Percentiles rank a stretch among this genome's conserved stretches.
Evolutionary conservation across 148 eudicot genomes (phyloP).

Genomic region (Nepenthes mirabilis): DNA sequence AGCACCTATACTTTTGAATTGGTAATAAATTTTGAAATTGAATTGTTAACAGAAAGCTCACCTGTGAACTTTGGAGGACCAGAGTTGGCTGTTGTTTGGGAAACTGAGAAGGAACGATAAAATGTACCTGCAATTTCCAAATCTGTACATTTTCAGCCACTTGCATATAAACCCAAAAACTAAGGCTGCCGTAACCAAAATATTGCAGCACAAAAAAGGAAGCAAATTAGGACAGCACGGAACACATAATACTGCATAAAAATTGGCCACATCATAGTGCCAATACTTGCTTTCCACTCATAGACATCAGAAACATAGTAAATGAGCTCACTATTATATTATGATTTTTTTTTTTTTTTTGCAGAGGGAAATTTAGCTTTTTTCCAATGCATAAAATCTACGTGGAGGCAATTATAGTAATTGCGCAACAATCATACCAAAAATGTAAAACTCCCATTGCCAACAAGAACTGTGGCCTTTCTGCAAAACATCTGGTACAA

Average conservation of each 20-base stretch:
- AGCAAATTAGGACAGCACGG: no score
- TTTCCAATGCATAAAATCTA: conserved; percentile 1
- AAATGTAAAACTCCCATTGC: conserved; percentile 67
- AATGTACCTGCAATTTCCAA: conserved; percentile 50
- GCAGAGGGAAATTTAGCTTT: no score
- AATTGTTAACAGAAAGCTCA: no score
- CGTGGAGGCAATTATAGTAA: not conserved
- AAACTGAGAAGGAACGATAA: conserved; percentile 61
- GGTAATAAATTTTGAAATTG: no score
- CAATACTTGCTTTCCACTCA: no score
- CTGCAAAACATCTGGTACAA: conserved; percentile 71
- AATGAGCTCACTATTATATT: not conserved
- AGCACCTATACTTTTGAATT: no score
- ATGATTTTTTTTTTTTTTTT: no score
- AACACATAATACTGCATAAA: no score
- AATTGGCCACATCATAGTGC: no score
- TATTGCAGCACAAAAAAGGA: no score
- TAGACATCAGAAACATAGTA: not conserved
- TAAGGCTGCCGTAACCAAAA: no score
- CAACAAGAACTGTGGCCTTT: conserved; percentile 60
- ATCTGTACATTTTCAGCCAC: not conserved
- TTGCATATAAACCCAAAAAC: not conserved
- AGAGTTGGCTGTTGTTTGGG: conserved; percentile 73
- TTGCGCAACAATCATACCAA: conserved; percentile 36
- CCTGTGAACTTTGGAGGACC: conserved; percentile 86